These are phyloP conservation scores for Trypanosoma avium DNA, from an alignment of 208 protist species.

Conservation along the genomic window DNA sequence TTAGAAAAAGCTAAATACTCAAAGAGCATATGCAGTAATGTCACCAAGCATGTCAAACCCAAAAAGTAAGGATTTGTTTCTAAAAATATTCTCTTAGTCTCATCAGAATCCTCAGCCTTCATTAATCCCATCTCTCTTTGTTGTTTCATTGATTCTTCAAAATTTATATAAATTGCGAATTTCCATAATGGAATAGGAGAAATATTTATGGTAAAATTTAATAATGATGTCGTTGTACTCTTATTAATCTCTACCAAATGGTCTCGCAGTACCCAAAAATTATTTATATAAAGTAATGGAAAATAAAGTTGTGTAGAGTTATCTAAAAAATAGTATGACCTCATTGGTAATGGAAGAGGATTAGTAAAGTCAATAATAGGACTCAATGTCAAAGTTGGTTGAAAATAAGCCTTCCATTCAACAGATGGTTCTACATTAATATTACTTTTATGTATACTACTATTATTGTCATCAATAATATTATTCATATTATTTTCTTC, in stretches of 20 bases:
- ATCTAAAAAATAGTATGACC: conserved; percentile 24
- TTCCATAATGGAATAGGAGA: conserved; percentile 60
- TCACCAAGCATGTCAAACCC: conserved; percentile 92
- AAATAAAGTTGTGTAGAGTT: conserved; percentile 52
- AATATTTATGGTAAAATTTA: conserved; percentile 63
- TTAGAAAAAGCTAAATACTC: conserved; percentile 99
- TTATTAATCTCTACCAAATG: conserved; percentile 86
- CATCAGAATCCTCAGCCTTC: conserved; percentile 53
- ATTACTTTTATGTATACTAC: too few species aligned
- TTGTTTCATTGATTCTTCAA: conserved; percentile 74
- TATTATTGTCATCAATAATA: conserved; percentile 1
- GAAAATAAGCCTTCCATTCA: conserved; percentile 50
- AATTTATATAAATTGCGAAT: conserved; percentile 72
- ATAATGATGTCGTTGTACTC: conserved; percentile 36
- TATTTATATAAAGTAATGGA: conserved; percentile 93
- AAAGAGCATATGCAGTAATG: conserved; percentile 97
- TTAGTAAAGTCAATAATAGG: conserved; percentile 70
- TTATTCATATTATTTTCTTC: neutral
- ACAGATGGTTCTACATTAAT: neutral
- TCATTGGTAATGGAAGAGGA: conserved; percentile 45
- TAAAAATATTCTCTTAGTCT: conserved; percentile 93
- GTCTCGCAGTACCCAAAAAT: conserved; percentile 93
- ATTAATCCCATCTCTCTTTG: conserved; percentile 69
- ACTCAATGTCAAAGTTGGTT: conserved; percentile 64
- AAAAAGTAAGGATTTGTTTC: conserved; percentile 96